These are phyloP conservation scores for Beauveria sp. DNA, from an alignment of 2,329 filamentous ascomycete species.

Conservation along the genomic window DNA sequence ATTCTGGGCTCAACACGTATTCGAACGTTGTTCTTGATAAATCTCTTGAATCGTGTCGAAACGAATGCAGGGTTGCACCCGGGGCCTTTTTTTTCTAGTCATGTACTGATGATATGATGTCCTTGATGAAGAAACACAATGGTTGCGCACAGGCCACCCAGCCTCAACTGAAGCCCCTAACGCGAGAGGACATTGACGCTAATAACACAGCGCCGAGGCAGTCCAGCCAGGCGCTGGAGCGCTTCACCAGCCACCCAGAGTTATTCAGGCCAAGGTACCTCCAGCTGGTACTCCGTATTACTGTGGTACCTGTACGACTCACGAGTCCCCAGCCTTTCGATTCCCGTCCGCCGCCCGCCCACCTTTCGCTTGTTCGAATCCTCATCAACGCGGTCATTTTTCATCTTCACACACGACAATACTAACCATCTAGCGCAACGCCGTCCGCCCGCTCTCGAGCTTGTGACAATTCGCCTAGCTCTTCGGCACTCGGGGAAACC, in stretches of 20 bases:
- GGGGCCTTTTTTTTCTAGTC: no score
- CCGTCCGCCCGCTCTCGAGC: conserved; percentile 3
- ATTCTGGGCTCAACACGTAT: no score
- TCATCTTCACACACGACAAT: conserved; percentile 6
- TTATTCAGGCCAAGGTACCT: no score
- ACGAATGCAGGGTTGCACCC: no score
- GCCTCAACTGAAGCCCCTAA: conserved; percentile 4
- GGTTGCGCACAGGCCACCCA: conserved; percentile 5
- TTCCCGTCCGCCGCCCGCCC: conserved; percentile 1
- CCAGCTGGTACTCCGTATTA: no score
- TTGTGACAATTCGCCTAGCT: conserved; percentile 7
- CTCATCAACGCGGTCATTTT: background rate
- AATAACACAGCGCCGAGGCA: background rate
- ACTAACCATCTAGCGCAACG: conserved; percentile 9
- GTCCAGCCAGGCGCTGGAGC: conserved; percentile 1
- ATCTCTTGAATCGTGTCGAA: no score
- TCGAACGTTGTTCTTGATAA: no score
- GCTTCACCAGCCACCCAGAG: conserved; percentile 3
- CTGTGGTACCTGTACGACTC: no score
- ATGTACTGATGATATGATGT: background rate
- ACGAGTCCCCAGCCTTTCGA: conserved; percentile 2
- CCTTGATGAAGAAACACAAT: background rate
- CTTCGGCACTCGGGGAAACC: background rate
- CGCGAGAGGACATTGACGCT: background rate
- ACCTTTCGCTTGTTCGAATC: conserved; percentile 3